These are phyloP conservation scores for Schoenoplectus triqueter DNA, from an alignment of 202 grass and related monocot species.

Conservation along the genomic window DNA sequence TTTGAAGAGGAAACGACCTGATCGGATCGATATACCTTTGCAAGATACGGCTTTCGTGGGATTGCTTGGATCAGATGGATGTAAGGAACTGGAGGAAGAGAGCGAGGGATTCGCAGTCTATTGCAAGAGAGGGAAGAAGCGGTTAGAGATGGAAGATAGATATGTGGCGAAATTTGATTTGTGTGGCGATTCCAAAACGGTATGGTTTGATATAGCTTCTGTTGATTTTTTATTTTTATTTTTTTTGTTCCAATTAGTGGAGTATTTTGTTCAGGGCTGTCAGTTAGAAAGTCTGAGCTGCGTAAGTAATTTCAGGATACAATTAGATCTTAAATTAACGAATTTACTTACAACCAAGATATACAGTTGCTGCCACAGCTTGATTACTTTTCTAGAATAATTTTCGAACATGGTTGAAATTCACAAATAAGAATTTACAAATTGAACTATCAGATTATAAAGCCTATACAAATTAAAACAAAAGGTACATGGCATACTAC, in stretches of 20 bases:
- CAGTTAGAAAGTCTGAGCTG: neutral
- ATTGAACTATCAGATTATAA: neutral
- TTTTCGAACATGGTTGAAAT: neutral
- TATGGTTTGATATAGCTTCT: constrained; percentile 36
- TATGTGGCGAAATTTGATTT: constrained; percentile 68
- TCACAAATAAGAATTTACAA: neutral
- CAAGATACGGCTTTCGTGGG: constrained; percentile 41
- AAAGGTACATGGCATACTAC: neutral
- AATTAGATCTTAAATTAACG: neutral
- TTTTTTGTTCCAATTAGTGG: neutral
- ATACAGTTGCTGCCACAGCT: neutral
- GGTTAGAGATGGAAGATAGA: constrained; percentile 90
- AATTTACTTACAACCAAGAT: neutral
- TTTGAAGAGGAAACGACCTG: constrained; percentile 85
- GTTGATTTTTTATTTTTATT: neutral
- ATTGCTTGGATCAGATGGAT: constrained; percentile 53
- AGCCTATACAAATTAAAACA: neutral
- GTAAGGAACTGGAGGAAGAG: constrained; percentile 71
- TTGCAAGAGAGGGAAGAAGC: constrained; percentile 84
- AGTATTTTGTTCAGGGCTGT: neutral
- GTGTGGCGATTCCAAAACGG: constrained; percentile 73
- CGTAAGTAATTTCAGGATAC: neutral
- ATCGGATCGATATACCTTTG: constrained; percentile 66
- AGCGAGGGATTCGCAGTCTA: constrained; percentile 72
- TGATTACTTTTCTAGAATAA: neutral